A percentile compares a stretch with the other conserved stretches of the same genome.
Conservation (phyloP, 805 yeast genomes). For the Metahyphopichia silvanorum region DNA sequence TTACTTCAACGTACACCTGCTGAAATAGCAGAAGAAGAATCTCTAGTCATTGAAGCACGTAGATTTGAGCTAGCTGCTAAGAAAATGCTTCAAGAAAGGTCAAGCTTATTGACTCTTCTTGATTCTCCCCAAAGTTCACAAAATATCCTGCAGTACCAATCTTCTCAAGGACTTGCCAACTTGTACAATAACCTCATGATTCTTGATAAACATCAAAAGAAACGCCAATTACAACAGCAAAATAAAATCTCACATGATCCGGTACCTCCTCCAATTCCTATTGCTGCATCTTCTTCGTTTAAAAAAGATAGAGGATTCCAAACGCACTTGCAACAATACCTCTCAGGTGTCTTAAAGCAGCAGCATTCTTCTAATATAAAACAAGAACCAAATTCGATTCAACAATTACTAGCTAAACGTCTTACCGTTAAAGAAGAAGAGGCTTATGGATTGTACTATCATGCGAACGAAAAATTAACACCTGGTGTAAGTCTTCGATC, state of each 20-base stretch:
- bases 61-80: conserved; percentile 90
- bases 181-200: conserved; percentile 75
- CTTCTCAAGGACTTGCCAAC: conserved; percentile 88
- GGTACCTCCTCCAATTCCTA: conserved; percentile 56
- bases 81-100: conserved; percentile 80
- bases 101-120: conserved; percentile 68
- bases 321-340: conserved; percentile 44
- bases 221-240: conserved; percentile 45
- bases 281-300: conserved; percentile 52
- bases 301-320: conserved; percentile 40
- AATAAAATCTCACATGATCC: conserved; percentile 32
- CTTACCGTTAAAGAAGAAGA: conserved; percentile 77
- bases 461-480: conserved; percentile 60
- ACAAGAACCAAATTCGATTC: conserved; percentile 37
- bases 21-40: conserved; percentile 97
- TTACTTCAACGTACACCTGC: conserved; percentile 85
- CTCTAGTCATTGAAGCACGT: conserved; percentile 86
- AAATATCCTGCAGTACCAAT: conserved; percentile 68
- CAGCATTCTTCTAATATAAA: conserved; percentile 22
- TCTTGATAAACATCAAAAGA: conserved; percentile 58
- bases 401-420: conserved; percentile 47
- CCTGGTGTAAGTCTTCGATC: conserved; percentile 87
- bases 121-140: conserved; percentile 85
- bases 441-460: conserved; percentile 78
- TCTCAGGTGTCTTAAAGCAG: conserved; percentile 34